Base-by-base conservation (phyloP, 2,329 filamentous ascomycete species). In the Aschersonia sp. region DNA sequence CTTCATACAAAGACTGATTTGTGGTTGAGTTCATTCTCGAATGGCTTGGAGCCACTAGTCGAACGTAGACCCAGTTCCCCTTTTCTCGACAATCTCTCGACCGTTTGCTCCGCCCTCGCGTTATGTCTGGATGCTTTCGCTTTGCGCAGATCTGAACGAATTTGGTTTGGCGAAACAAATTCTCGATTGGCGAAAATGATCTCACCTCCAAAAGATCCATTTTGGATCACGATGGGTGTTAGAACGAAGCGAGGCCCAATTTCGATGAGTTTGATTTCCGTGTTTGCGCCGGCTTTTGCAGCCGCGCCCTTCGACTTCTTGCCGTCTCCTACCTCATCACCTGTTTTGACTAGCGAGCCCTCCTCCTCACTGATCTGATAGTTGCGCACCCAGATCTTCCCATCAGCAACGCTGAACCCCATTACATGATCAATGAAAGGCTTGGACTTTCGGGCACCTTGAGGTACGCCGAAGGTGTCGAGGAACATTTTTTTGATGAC, bases 181-280 rank as follows among this genome's bases (percentile, higher is more conserved):
- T 95, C 84, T 73, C 87, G 92, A 71, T 97, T 97, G 72, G 97
- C 87, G 68, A 94, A 98, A 60, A 98, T 94, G 54, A 97, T 87
- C 4, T 92, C 90, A 0, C 92, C 92, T 47, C 90, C 90, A 57
- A 98, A 97, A 51, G 85, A 89, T 42, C 87, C 88, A 63, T 98
- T 92, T 57, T 94, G 81, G 55, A 97, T 95, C 49, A 97, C 81
- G 54, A 96, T 96, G 1, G 92, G 90, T 30, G 88, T 96, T 46
- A 96, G 71, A 32, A 96, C 88, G 56, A 96, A 90, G 43, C 92
- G 78, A 0, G 92, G 92, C 0, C 92, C 92, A 52, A 98, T 94
- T 67, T 98, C 92, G 2, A 96, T 79, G 30, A 98, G 74, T 50
- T 76, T 84, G 52, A 97, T 71, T 54, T 94, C 85, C 5, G 85